phyloP scores from a whole-genome alignment of 257 asterid species.

The Capsicum pubescens region DNA sequence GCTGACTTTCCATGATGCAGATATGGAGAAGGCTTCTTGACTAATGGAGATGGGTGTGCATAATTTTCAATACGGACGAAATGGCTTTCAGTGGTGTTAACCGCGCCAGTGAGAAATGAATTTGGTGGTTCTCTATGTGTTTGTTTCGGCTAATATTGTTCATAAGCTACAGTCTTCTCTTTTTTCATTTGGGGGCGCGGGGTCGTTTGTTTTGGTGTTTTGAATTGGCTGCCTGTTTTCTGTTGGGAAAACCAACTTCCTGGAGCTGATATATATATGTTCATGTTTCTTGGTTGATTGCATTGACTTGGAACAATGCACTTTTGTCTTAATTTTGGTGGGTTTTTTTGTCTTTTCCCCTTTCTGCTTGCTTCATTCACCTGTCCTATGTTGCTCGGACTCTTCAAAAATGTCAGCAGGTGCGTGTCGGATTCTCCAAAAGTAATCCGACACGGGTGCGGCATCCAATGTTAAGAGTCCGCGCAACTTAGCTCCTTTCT shows the following conservation, averaged over 20 bases:
- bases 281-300: conserved; percentile 25
- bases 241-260: conserved; percentile 28
- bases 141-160: conserved; percentile 36
- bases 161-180: conserved; percentile 38
- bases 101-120: conserved; percentile 32
- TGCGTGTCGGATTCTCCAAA: too few species aligned
- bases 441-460: too few species aligned
- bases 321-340: not conserved
- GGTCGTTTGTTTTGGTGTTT: conserved; percentile 31
- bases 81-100: conserved; percentile 33
- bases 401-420: too few species aligned
- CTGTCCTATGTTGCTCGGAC: not conserved
- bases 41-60: conserved; percentile 26
- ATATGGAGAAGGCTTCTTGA: conserved; percentile 57
- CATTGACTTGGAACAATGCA: not conserved
- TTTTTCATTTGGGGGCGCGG: not conserved
- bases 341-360: not conserved
- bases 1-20: conserved; percentile 41
- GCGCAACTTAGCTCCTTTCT: too few species aligned
- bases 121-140: conserved; percentile 39
- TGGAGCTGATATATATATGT: conserved; percentile 32
- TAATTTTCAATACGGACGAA: conserved; percentile 31
- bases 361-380: not conserved
- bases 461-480: too few species aligned
- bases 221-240: conserved; percentile 32